Base-by-base conservation (phyloP, 331 rosid genomes). In the Cydonia oblonga region DNA sequence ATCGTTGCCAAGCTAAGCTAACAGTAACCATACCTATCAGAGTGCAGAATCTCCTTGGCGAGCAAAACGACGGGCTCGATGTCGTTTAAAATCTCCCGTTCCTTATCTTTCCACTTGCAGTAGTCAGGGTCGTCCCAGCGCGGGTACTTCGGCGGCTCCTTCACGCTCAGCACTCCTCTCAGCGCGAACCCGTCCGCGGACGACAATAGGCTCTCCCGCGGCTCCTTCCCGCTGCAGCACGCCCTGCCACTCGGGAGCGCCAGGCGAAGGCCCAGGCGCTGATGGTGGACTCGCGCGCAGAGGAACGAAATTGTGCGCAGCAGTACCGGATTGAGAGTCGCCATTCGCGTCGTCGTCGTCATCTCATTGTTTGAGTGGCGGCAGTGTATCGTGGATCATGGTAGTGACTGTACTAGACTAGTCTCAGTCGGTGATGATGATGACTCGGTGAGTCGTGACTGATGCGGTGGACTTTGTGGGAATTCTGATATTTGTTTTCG, bases 1-100 rank as follows among this genome's bases (percentile, higher is more conserved):
- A 4, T 49, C 54, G 54, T 49, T 49, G 54, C 42, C 13, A 14
- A 38, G 42, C 57, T n/a, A 63, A 64, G 70, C 64, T 16, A 24
- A 35, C 4, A 49, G 54, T 49, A 0, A 8, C 7, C 13, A 4
- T 38, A 86, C 92, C 86, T 84, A 53, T 68, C 32, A 0, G 97
- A 87, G 77, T 90, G 98, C 58, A 93, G 87, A 75, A 93, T 93
- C 9, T 85, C 89, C 76, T 86, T 93, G 14, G 91, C 71, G 28
- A 90, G 87, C 78, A 70, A 61, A 56, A 80, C 9, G 26, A 87
- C 67, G 22, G 98, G 96, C 65, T 85, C 87, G 66, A 93, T 83
- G 63, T 93, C 98, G 3, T 35, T 60, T 35, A 88, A 85, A 73
- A 93, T 91, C 81, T 83, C 89, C 1, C 76, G 61, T 71, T 91